phyloP scores from a whole-genome alignment of 192 early-diverging fungal genomes.

The Polychytrium aggregatum region DNA sequence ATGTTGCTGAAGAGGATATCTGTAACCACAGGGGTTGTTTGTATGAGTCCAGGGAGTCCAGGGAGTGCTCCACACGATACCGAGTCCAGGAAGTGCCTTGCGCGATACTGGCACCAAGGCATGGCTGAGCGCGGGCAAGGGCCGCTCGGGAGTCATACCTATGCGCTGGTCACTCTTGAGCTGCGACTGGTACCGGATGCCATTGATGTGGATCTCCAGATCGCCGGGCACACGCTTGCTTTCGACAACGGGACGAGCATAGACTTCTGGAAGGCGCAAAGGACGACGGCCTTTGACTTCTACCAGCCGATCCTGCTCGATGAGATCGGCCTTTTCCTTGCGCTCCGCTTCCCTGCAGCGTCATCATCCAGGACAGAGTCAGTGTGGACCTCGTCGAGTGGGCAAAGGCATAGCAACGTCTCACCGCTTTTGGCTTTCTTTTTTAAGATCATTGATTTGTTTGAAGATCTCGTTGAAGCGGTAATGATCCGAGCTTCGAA shows the following conservation, averaged over 20 bases:
- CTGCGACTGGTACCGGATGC: slow-evolving; percentile 78
- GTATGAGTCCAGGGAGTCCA: too few relatives aligned
- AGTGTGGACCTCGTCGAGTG: background rate
- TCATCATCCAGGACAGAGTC: background rate
- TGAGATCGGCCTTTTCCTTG: slow-evolving; percentile 91
- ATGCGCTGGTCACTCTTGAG: slow-evolving; percentile 68
- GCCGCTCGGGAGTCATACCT: slow-evolving; percentile 30
- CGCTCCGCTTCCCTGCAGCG: slow-evolving; percentile 71
- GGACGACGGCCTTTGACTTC: slow-evolving; percentile 59
- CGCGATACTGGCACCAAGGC: too few relatives aligned
- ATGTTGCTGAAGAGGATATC: slow-evolving; percentile 97
- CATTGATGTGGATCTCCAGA: slow-evolving; percentile 92
- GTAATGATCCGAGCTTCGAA: slow-evolving; percentile 71
- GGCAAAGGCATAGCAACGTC: too few relatives aligned
- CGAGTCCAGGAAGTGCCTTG: too few relatives aligned
- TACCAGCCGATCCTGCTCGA: slow-evolving; percentile 84
- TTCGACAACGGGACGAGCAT: slow-evolving; percentile 80
- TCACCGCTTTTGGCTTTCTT: slow-evolving; percentile 72
- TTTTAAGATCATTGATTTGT: slow-evolving; percentile 85
- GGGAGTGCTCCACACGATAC: too few relatives aligned
- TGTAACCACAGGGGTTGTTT: too few relatives aligned
- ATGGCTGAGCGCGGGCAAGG: too few relatives aligned
- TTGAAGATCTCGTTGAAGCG: slow-evolving; percentile 77
- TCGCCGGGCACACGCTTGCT: slow-evolving; percentile 89
- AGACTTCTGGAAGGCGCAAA: slow-evolving; percentile 75